These are phyloP conservation scores for Spathaspora girioi DNA, from an alignment of 805 yeast genomes.

Conservation along the genomic window DNA sequence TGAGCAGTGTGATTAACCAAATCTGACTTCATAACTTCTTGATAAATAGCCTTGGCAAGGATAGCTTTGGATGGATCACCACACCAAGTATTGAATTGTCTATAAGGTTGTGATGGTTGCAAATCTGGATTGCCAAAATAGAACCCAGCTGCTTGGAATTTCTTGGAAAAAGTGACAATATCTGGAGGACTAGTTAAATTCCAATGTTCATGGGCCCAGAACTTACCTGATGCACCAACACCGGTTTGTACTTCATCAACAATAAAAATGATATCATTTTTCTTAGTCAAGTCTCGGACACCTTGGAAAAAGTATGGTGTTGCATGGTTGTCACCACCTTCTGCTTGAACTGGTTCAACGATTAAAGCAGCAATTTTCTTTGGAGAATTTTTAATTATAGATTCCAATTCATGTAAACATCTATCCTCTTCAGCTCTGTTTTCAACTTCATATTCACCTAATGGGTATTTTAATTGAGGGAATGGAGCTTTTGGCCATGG, in stretches of 20 bases:
- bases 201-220: slow-evolving; percentile 75
- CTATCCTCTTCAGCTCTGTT: slow-evolving; percentile 46
- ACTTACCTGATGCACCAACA: slow-evolving; percentile 67
- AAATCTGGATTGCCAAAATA: slow-evolving; percentile 57
- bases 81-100: slow-evolving; percentile 79
- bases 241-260: slow-evolving; percentile 76
- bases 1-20: slow-evolving; percentile 46
- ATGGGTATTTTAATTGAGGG: slow-evolving; percentile 40
- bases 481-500: slow-evolving; percentile 55
- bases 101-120: slow-evolving; percentile 57
- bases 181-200: slow-evolving; percentile 60
- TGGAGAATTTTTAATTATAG: slow-evolving; percentile 33
- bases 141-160: slow-evolving; percentile 72
- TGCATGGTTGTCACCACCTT: slow-evolving; percentile 77
- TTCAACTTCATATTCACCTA: slow-evolving; percentile 31
- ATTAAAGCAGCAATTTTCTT: slow-evolving; percentile 49
- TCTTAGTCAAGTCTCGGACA: slow-evolving; percentile 55
- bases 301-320: slow-evolving; percentile 59
- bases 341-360: slow-evolving; percentile 64
- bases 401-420: slow-evolving; percentile 44
- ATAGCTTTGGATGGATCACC: slow-evolving; percentile 71
- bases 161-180: slow-evolving; percentile 68
- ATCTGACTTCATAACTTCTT: slow-evolving; percentile 48
- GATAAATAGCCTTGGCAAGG: slow-evolving; percentile 56
- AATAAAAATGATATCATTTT: slow-evolving; percentile 56